Percentiles rank a stretch among this genome's conserved stretches.
Evolutionary conservation across 2,329 filamentous ascomycete genomes (phyloP).

Genomic region (Uncinocarpus reesii): DNA sequence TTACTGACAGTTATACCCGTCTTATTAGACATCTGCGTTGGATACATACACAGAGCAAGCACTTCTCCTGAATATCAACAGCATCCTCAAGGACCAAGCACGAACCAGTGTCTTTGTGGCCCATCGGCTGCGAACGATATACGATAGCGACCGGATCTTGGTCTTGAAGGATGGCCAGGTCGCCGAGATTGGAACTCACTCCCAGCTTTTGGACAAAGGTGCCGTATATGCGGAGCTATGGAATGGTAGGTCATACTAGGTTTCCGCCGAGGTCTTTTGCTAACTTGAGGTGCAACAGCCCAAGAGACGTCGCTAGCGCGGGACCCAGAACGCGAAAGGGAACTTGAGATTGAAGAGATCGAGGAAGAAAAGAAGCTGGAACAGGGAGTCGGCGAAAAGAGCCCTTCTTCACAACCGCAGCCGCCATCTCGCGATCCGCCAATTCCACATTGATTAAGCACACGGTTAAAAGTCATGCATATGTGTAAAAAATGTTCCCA

Average conservation of each 20-base stretch:
- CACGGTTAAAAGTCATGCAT: background rate
- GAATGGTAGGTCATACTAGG: conserved; percentile 54
- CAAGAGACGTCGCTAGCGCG: conserved; percentile 49
- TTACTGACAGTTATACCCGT: conserved; percentile 5
- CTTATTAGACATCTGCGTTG: conserved; percentile 60
- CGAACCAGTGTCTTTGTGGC: conserved; percentile 93
- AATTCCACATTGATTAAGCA: conserved; percentile 5
- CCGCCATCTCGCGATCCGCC: conserved; percentile 3
- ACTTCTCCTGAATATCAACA: conserved; percentile 83
- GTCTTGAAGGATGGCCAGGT: conserved; percentile 75
- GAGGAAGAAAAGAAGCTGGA: conserved; percentile 17
- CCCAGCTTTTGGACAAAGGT: conserved; percentile 64
- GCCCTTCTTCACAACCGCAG: background rate
- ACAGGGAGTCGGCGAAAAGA: background rate
- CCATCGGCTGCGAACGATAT: conserved; percentile 84
- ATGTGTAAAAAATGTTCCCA: background rate
- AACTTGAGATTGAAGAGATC: conserved; percentile 31
- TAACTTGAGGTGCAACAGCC: conserved; percentile 31
- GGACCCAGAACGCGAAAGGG: conserved; percentile 33
- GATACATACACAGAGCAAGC: conserved; percentile 91
- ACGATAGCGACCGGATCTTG: conserved; percentile 85
- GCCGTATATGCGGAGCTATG: conserved; percentile 84
- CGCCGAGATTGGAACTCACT: conserved; percentile 81
- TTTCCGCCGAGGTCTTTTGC: background rate
- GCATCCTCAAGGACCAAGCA: conserved; percentile 75